These are phyloP conservation scores for Fraxinus ornus DNA, from an alignment of 305 asterid genomes.

Conservation along the genomic window DNA sequence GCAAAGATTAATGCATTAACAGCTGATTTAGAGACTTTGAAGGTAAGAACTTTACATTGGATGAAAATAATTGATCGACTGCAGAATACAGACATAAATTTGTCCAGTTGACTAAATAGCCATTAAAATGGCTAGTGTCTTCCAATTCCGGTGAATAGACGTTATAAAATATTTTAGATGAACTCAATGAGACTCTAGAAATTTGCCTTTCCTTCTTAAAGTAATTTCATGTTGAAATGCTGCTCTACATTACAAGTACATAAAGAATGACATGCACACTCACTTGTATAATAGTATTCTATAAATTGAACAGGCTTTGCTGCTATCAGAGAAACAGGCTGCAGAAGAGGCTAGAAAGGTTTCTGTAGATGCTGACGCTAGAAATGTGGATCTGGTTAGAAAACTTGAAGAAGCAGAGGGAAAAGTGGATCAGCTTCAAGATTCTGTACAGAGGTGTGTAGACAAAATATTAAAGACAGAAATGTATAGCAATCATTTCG, in stretches of 20 bases:
- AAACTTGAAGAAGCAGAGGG: constrained; percentile 71
- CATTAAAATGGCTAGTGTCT: not conserved
- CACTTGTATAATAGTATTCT: constrained; percentile 24
- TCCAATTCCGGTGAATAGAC: not conserved
- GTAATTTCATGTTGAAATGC: constrained; percentile 14
- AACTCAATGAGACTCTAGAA: constrained; percentile 5
- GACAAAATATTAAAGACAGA: not conserved
- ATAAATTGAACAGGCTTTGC: constrained; percentile 57
- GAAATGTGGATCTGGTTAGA: constrained; percentile 55
- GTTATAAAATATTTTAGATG: not conserved
- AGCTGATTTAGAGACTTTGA: constrained; percentile 72
- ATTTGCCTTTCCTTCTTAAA: not conserved
- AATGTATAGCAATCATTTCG: not conserved
- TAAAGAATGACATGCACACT: constrained; percentile 2
- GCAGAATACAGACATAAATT: constrained; percentile 8
- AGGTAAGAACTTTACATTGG: constrained; percentile 46
- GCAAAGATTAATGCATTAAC: constrained; percentile 77
- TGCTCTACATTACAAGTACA: constrained; percentile 15
- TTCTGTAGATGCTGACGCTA: constrained; percentile 57
- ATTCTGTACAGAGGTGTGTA: constrained; percentile 76
- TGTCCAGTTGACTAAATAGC: not conserved
- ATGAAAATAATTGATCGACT: constrained; percentile 14
- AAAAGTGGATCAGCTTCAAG: constrained; percentile 82
- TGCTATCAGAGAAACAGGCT: constrained; percentile 66
- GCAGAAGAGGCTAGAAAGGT: constrained; percentile 70